phyloP scores from a whole-genome alignment of 768 basidiomycete species.

The Xerocomus brunneocitrinus region DNA sequence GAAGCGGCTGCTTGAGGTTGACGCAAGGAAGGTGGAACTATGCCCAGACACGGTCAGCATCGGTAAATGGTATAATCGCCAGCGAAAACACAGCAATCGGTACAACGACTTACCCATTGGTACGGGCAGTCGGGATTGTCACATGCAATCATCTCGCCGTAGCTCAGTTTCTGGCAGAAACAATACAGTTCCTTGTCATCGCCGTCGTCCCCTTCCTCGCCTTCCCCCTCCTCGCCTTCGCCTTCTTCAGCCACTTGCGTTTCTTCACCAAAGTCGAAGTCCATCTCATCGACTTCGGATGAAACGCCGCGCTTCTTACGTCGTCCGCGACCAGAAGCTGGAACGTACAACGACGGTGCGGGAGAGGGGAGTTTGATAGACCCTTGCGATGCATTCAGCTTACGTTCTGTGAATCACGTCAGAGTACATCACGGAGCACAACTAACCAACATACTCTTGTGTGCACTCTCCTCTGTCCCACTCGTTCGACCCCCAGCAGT shows the following conservation, averaged over 20 bases:
- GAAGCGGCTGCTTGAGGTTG: slow-evolving; percentile 50
- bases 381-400: slow-evolving; percentile 24
- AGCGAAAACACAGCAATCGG: neutral
- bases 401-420: slow-evolving; percentile 24
- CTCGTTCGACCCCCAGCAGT: slow-evolving; percentile 13
- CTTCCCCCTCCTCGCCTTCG: slow-evolving; percentile 35
- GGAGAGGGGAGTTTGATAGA: slow-evolving; percentile 35
- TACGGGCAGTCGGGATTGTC: slow-evolving; percentile 52
- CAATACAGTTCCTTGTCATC: slow-evolving; percentile 61
- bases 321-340: slow-evolving; percentile 28
- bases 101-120: slow-evolving; percentile 53
- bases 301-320: slow-evolving; percentile 35
- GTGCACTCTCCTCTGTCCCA: slow-evolving; percentile 23
- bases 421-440: neutral
- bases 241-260: slow-evolving; percentile 27
- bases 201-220: slow-evolving; percentile 45
- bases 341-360: slow-evolving; percentile 27
- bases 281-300: slow-evolving; percentile 32
- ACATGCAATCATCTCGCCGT: slow-evolving; percentile 67
- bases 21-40: slow-evolving; percentile 65
- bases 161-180: slow-evolving; percentile 57
- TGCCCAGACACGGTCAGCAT: slow-evolving; percentile 10
- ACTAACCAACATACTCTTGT: slow-evolving; percentile 24
- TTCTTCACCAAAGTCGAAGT: slow-evolving; percentile 33
- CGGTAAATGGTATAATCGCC: neutral